Evolutionary conservation across 1,284 basidiomycete species (phyloP).

Genomic region (Ceratobasidium sp.): DNA sequence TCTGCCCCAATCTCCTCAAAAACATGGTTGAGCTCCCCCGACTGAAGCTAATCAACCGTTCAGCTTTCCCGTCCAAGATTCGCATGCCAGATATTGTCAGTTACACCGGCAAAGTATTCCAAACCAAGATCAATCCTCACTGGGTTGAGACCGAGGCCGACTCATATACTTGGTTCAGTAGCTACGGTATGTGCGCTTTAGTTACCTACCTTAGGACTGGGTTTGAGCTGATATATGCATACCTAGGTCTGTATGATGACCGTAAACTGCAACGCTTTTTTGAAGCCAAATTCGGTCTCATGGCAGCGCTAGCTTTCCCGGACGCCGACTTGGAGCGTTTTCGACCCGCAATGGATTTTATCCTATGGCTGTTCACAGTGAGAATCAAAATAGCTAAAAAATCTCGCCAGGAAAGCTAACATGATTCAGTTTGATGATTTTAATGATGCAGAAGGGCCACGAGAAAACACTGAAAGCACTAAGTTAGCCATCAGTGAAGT

Average conservation of each 20-base stretch:
- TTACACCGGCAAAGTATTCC: conserved; percentile 48
- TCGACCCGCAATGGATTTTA: conserved; percentile 62
- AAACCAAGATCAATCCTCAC: conserved; percentile 48
- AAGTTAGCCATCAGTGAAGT: conserved; percentile 59
- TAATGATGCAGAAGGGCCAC: conserved; percentile 62
- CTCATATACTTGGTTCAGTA: conserved; percentile 49
- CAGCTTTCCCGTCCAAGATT: conserved; percentile 43
- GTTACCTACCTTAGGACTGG: no score
- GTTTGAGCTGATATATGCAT: not conserved
- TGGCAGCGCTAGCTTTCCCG: conserved; percentile 62
- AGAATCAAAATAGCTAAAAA: conserved; percentile 43
- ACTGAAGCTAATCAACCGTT: conserved; percentile 47
- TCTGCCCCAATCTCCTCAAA: no score
- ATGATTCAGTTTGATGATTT: conserved; percentile 60
- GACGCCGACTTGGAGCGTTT: conserved; percentile 63
- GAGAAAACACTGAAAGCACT: conserved; percentile 60
- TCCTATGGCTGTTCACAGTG: conserved; percentile 65
- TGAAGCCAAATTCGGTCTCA: conserved; percentile 58
- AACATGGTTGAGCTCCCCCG: conserved; percentile 40
- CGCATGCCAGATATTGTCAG: conserved; percentile 47
- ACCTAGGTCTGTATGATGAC: conserved; percentile 20
- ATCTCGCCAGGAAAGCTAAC: conserved; percentile 1
- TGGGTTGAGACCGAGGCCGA: conserved; percentile 47
- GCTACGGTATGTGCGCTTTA: conserved; percentile 30
- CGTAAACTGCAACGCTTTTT: conserved; percentile 48